These are phyloP conservation scores for Solanum corneliomulleri DNA, from an alignment of 257 asterid genomes.

Conservation along the genomic window DNA sequence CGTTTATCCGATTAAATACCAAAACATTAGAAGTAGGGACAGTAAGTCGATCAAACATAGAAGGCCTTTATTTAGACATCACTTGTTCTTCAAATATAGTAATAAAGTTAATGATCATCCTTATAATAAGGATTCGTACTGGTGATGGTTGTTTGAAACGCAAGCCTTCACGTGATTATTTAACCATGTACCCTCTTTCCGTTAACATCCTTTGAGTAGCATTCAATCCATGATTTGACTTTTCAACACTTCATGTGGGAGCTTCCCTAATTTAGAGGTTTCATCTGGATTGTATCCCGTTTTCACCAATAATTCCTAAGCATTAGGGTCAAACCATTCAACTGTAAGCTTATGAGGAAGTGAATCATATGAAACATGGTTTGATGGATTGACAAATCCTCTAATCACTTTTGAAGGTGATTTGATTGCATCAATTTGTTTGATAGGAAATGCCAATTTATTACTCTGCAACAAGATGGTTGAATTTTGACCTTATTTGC, in stretches of 20 bases:
- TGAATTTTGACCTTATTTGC: not conserved
- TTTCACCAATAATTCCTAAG: not conserved
- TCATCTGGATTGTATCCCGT: accelerated
- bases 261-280: not conserved
- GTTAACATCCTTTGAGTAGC: not conserved
- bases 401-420: not conserved
- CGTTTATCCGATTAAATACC: not conserved
- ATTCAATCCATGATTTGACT: not conserved
- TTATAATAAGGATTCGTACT: not conserved
- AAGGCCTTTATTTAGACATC: not conserved
- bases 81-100: not conserved
- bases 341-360: not conserved
- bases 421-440: not conserved
- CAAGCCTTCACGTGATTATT: not conserved
- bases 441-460: not conserved
- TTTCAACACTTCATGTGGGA: not conserved
- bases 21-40: accelerated
- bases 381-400: not conserved
- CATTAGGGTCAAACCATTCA: not conserved
- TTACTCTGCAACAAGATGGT: accelerated
- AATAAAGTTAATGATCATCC: not conserved
- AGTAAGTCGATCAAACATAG: not conserved
- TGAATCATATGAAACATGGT: not conserved
- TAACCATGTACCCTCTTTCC: not conserved
- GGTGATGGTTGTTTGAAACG: not conserved